Evolutionary conservation across 441 rosid species (phyloP).

Genomic region (Kokia cookei): DNA sequence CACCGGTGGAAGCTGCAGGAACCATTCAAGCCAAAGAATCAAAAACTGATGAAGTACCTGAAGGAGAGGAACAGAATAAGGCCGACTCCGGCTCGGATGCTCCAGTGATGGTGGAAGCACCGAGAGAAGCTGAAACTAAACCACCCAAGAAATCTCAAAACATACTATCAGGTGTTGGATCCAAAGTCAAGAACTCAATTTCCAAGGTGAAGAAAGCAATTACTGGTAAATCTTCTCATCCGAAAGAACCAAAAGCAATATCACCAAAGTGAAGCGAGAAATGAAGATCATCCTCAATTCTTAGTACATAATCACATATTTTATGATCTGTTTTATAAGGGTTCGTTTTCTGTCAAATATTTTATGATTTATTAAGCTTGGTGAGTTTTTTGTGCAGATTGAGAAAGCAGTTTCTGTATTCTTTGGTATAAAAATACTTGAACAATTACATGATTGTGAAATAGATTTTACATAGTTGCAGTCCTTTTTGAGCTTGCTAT

Average conservation of each 20-base stretch:
- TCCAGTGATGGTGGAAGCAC: slow-evolving; percentile 55
- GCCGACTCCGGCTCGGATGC: slow-evolving; percentile 55
- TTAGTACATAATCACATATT: background rate
- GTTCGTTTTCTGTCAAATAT: background rate
- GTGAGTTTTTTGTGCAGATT: slow-evolving; percentile 7
- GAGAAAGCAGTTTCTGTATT: background rate
- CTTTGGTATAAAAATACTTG: background rate
- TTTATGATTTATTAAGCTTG: background rate
- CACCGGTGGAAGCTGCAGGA: slow-evolving; percentile 19
- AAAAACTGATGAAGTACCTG: slow-evolving; percentile 33
- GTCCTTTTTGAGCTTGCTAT: background rate
- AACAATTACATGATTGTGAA: background rate
- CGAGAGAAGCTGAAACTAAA: slow-evolving; percentile 50
- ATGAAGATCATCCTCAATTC: background rate
- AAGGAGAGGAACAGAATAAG: slow-evolving; percentile 46
- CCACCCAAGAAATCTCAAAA: slow-evolving; percentile 69
- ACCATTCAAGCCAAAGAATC: slow-evolving; percentile 24
- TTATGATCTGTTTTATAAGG: background rate
- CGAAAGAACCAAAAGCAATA: slow-evolving; percentile 39
- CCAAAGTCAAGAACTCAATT: slow-evolving; percentile 88
- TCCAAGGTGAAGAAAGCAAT: slow-evolving; percentile 91
- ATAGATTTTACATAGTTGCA: background rate
- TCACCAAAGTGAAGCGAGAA: slow-evolving; percentile 34
- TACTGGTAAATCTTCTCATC: slow-evolving; percentile 71
- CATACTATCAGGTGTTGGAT: slow-evolving; percentile 81